Percentiles rank a stretch among this genome's conserved stretches.
Evolutionary conservation across 2,329 filamentous ascomycete genomes (phyloP).

Genomic region (Bipolaris victoriae): DNA sequence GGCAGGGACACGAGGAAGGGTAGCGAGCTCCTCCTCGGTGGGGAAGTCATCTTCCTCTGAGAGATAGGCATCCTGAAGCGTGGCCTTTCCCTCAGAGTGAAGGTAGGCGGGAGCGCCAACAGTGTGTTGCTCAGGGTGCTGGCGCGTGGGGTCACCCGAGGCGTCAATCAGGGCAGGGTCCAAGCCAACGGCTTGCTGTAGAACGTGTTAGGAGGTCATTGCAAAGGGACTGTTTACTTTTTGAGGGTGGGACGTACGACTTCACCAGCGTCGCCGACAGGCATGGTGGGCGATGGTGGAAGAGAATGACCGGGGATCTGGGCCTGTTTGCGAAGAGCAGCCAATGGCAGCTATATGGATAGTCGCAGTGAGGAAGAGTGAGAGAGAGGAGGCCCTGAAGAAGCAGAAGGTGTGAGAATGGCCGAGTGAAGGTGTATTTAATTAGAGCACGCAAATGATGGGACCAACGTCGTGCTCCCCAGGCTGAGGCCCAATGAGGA

Average conservation of each 20-base stretch:
- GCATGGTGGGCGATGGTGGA: conserved; percentile 29
- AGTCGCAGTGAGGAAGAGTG: conserved; percentile 23
- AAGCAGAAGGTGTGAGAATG: not conserved
- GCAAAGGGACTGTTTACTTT: not conserved
- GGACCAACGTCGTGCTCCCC: conserved; percentile 13
- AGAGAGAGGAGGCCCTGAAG: conserved; percentile 13
- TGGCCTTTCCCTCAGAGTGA: conserved; percentile 47
- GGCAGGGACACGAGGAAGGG: conserved; percentile 45
- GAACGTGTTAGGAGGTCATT: conserved; percentile 14
- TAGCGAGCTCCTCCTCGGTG: conserved; percentile 44
- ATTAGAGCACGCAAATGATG: conserved; percentile 13
- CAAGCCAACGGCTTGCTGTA: conserved; percentile 37
- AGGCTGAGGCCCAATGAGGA: conserved; percentile 17
- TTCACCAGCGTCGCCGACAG: conserved; percentile 33
- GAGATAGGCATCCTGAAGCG: conserved; percentile 42
- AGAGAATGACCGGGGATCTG: not conserved
- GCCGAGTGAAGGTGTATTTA: conserved; percentile 17
- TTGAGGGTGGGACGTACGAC: conserved; percentile 25
- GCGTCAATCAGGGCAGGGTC: conserved; percentile 44
- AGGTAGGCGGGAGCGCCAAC: conserved; percentile 38
- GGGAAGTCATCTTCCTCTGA: conserved; percentile 35
- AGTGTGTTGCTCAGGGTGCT: conserved; percentile 34
- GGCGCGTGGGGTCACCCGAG: conserved; percentile 45
- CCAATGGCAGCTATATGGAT: conserved; percentile 8
- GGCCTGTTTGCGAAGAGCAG: conserved; percentile 11